phyloP scores from a whole-genome alignment of 495 filamentous ascomycete genomes.

The Sabuloglossum arenarium region DNA sequence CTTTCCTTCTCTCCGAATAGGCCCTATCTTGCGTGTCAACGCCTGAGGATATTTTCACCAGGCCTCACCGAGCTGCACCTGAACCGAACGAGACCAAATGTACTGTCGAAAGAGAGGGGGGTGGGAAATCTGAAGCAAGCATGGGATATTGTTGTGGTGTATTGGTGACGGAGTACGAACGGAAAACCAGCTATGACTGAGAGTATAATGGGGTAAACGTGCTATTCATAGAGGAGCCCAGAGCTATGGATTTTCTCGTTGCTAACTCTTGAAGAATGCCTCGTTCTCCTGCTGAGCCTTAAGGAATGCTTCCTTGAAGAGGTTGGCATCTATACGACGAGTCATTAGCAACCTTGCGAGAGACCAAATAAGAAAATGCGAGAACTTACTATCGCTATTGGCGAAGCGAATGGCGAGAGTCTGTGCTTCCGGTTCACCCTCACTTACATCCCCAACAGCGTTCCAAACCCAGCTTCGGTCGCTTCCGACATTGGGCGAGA shows the following conservation, averaged over 20 bases:
- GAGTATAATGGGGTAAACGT: not conserved
- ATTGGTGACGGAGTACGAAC: not conserved
- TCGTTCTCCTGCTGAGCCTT: constrained; percentile 96
- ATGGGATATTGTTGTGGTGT: not conserved
- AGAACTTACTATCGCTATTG: constrained; percentile 79
- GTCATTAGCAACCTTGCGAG: constrained; percentile 12
- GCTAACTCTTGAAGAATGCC: constrained; percentile 35
- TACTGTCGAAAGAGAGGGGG: not conserved
- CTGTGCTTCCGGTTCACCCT: constrained; percentile 89
- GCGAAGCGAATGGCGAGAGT: constrained; percentile 95
- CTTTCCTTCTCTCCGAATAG: not conserved
- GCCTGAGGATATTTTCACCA: not conserved
- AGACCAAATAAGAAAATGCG: constrained; percentile 1
- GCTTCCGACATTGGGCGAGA: constrained; percentile 89
- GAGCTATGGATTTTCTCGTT: not conserved
- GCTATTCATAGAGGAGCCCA: no score
- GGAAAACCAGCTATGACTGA: not conserved
- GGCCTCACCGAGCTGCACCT: not conserved
- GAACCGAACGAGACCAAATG: not conserved
- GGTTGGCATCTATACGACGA: constrained; percentile 58
- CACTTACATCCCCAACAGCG: constrained; percentile 89
- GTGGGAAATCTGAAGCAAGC: not conserved
- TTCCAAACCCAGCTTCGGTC: constrained; percentile 99
- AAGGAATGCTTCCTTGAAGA: constrained; percentile 95
- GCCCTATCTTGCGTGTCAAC: not conserved